Conservation (phyloP, 2,329 filamentous ascomycete genomes). For the Colletotrichum karsti region DNA sequence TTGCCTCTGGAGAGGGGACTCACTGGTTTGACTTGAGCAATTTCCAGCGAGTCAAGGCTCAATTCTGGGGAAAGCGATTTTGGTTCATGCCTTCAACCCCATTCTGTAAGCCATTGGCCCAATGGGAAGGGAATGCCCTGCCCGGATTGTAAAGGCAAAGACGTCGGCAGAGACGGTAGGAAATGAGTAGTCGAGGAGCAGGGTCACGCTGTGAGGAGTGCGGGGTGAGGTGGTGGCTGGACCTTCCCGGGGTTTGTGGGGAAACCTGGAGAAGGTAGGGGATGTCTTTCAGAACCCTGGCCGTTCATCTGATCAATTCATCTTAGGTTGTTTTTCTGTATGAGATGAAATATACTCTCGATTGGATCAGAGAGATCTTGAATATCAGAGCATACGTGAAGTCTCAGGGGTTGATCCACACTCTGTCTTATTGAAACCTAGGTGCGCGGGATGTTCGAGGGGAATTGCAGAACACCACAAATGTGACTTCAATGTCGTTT, state of each 20-base stretch:
- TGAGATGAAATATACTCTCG: background rate
- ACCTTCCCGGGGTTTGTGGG: background rate
- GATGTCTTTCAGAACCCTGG: background rate
- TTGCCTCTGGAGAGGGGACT: background rate
- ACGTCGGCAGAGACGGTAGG: background rate
- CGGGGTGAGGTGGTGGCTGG: background rate
- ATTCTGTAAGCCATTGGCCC: background rate
- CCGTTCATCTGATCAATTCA: background rate
- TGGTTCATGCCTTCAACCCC: background rate
- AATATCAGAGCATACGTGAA: no score
- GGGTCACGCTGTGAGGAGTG: background rate
- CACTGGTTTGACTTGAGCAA: background rate
- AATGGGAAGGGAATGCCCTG: background rate
- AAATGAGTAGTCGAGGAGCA: background rate
- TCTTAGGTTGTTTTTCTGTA: no score
- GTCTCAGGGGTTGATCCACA: no score
- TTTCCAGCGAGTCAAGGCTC: background rate
- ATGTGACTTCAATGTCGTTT: no score
- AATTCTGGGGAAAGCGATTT: no score
- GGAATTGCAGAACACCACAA: no score
- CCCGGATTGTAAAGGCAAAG: background rate
- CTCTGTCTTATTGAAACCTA: no score
- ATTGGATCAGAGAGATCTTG: constrained; percentile 54
- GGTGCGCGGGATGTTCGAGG: no score
- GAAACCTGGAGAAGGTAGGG: constrained; percentile 13